Percentiles rank a stretch among this genome's conserved stretches.
These are phyloP conservation scores for Penicillium sp. DNA, from an alignment of 2,329 filamentous ascomycete genomes.

Conservation along the genomic window DNA sequence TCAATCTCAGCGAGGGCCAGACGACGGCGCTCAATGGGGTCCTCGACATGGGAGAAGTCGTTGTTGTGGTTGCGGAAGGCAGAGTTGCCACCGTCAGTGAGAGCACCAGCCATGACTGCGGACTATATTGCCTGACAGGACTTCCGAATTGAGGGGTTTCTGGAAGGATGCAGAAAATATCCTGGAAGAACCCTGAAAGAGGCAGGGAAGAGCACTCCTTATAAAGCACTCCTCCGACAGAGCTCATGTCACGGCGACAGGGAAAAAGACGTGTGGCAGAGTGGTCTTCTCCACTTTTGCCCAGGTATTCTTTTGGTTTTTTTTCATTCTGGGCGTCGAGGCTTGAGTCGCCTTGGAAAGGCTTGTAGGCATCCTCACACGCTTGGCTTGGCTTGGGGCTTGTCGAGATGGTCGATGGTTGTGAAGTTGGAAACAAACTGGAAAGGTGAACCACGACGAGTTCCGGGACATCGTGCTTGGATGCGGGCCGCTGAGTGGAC, in stretches of 20 bases:
- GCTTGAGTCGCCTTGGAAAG: background rate
- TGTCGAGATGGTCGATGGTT: background rate
- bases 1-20: constrained; percentile 80
- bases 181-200: background rate
- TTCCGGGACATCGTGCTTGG: background rate
- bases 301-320: background rate
- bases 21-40: constrained; percentile 77
- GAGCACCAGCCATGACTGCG: background rate
- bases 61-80: constrained; percentile 5
- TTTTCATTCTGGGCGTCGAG: background rate
- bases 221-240: background rate
- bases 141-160: background rate
- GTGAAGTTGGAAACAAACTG: background rate
- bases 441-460: background rate
- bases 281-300: too few relatives aligned
- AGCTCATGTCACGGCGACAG: too few relatives aligned
- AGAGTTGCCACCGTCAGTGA: background rate
- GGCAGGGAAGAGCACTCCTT: background rate
- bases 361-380: background rate
- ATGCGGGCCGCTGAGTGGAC: background rate
- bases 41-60: constrained; percentile 34
- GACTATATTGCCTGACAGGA: background rate
- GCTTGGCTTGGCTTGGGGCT: background rate
- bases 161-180: background rate
- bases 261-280: too few relatives aligned